Evolutionary conservation across 495 filamentous ascomycete genomes (phyloP).

Genomic region (Aspergillus haitiensis): DNA sequence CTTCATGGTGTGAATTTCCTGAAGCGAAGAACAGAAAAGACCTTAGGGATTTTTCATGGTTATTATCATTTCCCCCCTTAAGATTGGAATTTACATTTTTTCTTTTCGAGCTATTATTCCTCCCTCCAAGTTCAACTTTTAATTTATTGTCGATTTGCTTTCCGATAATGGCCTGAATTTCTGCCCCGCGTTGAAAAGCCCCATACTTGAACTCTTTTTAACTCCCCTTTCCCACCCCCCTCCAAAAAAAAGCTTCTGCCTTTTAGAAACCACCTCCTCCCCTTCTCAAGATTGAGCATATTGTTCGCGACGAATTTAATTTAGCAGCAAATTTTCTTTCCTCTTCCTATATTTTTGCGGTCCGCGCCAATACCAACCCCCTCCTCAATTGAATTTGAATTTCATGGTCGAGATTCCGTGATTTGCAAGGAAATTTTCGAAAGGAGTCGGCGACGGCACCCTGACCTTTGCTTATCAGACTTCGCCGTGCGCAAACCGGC

Average conservation of each 20-base stretch:
- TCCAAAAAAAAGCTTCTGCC: slow-evolving; percentile 3
- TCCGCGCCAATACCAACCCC: slow-evolving; percentile 11
- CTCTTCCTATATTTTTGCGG: slow-evolving; percentile 3
- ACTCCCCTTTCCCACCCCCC: slow-evolving; percentile 5
- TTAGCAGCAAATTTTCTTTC: background rate
- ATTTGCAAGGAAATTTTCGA: slow-evolving; percentile 5
- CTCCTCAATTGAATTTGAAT: background rate
- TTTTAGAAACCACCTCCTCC: slow-evolving; percentile 1
- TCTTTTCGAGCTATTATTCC: background rate
- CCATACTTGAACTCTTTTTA: background rate
- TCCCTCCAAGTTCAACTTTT: background rate
- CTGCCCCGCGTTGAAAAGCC: slow-evolving; percentile 25
- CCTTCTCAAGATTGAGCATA: slow-evolving; percentile 5
- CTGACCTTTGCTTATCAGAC: background rate
- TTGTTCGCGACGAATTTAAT: background rate
- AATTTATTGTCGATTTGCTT: slow-evolving; percentile 12
- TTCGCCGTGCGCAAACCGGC: background rate
- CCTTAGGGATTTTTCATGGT: no score
- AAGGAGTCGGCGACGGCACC: slow-evolving; percentile 17
- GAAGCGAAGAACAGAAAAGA: no score
- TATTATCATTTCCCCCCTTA: background rate
- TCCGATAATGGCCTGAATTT: slow-evolving; percentile 22
- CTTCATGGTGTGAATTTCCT: no score
- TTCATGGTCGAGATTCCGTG: slow-evolving; percentile 18
- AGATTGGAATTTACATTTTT: background rate